Conservation (phyloP, 306 rosid species). For the Quercus berberidifolia region DNA sequence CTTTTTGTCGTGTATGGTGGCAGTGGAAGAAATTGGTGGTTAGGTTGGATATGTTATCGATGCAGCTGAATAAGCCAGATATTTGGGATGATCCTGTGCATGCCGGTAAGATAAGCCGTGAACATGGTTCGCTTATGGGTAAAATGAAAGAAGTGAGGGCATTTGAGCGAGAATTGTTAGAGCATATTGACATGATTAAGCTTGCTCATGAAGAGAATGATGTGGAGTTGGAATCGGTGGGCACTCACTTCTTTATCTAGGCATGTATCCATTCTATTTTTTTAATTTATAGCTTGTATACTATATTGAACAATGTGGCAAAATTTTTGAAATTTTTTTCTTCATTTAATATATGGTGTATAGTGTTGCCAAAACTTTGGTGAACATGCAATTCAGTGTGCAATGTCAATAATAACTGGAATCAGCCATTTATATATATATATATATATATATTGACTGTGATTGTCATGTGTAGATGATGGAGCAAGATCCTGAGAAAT, state of each 20-base stretch:
- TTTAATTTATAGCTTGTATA: constrained; percentile 6
- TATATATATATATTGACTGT: background rate
- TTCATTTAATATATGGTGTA: background rate
- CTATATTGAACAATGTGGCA: background rate
- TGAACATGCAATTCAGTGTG: background rate
- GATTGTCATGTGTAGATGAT: background rate
- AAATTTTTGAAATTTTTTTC: background rate
- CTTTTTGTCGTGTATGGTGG: constrained; percentile 15
- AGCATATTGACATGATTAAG: constrained; percentile 88
- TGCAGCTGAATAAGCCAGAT: constrained; percentile 60
- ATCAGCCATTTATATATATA: background rate
- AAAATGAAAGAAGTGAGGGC: constrained; percentile 80
- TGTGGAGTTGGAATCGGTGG: constrained; percentile 88
- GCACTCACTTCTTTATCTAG: constrained; percentile 65
- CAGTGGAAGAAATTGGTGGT: constrained; percentile 87
- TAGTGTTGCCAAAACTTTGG: background rate
- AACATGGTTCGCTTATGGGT: constrained; percentile 79
- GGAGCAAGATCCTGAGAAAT: background rate
- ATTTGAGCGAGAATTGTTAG: constrained; percentile 76
- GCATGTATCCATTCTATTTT: constrained; percentile 62
- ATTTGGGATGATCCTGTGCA: constrained; percentile 80
- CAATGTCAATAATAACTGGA: background rate
- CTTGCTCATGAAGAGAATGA: constrained; percentile 85
- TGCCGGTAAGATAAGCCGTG: constrained; percentile 79
- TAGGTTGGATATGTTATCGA: constrained; percentile 60